A percentile compares a stretch with the other conserved stretches of the same genome.
Evolutionary conservation across 2,329 filamentous ascomycete genomes (phyloP).

Genomic region (Diplodia mutila): DNA sequence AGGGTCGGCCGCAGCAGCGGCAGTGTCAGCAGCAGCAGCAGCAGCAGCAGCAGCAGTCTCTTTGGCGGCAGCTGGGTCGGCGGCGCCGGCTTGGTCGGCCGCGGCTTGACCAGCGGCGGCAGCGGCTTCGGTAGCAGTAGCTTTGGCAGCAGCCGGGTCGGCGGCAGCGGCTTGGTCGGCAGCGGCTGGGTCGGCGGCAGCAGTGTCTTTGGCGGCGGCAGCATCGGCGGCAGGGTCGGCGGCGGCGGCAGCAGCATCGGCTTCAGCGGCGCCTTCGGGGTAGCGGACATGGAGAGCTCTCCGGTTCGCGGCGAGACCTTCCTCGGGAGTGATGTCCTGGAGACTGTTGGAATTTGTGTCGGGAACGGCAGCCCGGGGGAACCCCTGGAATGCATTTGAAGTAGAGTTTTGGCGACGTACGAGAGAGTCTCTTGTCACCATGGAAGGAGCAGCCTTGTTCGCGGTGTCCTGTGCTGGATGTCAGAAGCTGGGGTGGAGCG

Average conservation of each 20-base stretch:
- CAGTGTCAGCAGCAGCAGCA: background rate
- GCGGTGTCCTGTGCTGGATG: background rate
- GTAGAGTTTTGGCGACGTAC: conserved; percentile 12
- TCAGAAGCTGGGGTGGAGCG: background rate
- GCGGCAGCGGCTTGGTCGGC: background rate
- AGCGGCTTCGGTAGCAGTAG: background rate
- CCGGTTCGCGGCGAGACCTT: conserved; percentile 10
- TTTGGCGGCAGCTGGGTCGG: background rate
- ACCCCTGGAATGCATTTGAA: conserved; percentile 11
- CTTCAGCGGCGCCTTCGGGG: background rate
- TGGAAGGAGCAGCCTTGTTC: background rate
- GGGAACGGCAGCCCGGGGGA: background rate
- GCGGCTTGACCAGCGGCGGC: background rate
- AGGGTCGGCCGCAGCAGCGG: background rate
- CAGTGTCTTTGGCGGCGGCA: background rate
- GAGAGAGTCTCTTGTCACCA: background rate
- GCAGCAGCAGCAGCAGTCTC: background rate
- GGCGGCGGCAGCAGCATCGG: background rate
- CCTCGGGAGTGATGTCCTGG: conserved; percentile 1
- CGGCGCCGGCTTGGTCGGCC: background rate
- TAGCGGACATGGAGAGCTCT: conserved; percentile 4
- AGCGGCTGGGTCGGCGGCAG: background rate
- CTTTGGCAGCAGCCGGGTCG: background rate
- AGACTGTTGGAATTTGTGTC: conserved; percentile 8
- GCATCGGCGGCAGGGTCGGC: background rate